phyloP scores from a whole-genome alignment of 2,329 filamentous ascomycete species.

The Penicillium decumbens region DNA sequence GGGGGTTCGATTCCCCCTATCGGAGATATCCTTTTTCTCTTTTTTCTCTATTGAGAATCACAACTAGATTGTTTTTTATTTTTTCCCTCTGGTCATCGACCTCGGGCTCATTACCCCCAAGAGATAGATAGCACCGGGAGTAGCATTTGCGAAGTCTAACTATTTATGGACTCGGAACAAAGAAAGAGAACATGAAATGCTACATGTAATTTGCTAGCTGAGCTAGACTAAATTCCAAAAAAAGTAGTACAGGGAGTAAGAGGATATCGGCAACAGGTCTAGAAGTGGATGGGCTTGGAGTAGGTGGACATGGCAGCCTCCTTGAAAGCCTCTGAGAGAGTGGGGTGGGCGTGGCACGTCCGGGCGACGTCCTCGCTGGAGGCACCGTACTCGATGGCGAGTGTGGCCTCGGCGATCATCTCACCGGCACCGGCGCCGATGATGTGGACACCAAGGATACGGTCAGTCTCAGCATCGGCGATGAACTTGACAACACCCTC shows the following conservation, averaged over 20 bases:
- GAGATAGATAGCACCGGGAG: too few relatives aligned
- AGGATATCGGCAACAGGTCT: slow-evolving; percentile 35
- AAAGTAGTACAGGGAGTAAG: slow-evolving; percentile 23
- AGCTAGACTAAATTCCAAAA: slow-evolving; percentile 32
- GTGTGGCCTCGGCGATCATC: slow-evolving; percentile 97
- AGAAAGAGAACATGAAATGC: slow-evolving; percentile 35
- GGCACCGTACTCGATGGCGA: slow-evolving; percentile 94
- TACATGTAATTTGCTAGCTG: slow-evolving; percentile 37
- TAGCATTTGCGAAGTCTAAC: background rate
- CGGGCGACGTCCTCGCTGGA: slow-evolving; percentile 90
- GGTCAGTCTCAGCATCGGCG: slow-evolving; percentile 91
- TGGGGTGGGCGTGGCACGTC: slow-evolving; percentile 95
- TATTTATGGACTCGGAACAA: slow-evolving; percentile 3
- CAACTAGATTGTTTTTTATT: too few relatives aligned
- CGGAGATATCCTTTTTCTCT: slow-evolving; percentile 13
- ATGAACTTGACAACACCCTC: slow-evolving; percentile 98
- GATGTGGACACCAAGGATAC: slow-evolving; percentile 93
- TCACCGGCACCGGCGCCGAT: slow-evolving; percentile 93
- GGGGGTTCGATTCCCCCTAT: slow-evolving; percentile 30
- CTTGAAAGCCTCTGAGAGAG: slow-evolving; percentile 96
- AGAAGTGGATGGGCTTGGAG: slow-evolving; percentile 93
- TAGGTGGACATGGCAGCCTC: slow-evolving; percentile 98
- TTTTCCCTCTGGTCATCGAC: too few relatives aligned
- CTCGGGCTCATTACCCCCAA: too few relatives aligned
- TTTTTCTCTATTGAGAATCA: too few relatives aligned